These are phyloP conservation scores for Colletotrichum sp. DNA, from an alignment of 2,329 filamentous ascomycete species.

Conservation along the genomic window DNA sequence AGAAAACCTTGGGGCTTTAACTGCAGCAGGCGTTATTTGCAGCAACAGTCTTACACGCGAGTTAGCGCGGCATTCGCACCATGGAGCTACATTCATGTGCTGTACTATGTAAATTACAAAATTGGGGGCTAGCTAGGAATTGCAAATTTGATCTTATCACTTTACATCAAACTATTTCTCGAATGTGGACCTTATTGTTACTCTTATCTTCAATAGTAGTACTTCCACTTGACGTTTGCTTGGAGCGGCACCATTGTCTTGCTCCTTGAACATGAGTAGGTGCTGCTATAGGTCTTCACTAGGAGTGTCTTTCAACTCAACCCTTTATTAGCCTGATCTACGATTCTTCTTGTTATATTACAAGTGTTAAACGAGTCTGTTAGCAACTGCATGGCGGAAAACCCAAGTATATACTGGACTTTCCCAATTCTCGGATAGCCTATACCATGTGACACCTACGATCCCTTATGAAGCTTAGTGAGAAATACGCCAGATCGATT, in stretches of 20 bases:
- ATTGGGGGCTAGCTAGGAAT: conserved; percentile 3
- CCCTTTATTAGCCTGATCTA: neutral
- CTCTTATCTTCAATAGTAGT: neutral
- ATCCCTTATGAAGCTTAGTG: neutral
- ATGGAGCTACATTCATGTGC: neutral
- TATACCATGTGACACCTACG: neutral
- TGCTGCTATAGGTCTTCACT: neutral
- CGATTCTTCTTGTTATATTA: neutral
- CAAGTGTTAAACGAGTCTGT: neutral
- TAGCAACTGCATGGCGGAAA: neutral
- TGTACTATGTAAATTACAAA: conserved; percentile 20
- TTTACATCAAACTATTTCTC: neutral
- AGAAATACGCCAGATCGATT: neutral
- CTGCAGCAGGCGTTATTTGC: neutral
- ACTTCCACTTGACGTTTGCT: neutral
- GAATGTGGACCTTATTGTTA: neutral
- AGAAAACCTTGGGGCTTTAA: neutral
- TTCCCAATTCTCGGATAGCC: neutral
- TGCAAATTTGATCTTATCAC: neutral
- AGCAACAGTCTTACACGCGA: neutral
- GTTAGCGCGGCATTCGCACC: neutral
- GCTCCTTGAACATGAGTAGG: neutral
- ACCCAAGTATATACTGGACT: neutral
- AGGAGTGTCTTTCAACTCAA: neutral
- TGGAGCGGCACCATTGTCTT: neutral